A percentile compares a stretch with the other conserved stretches of the same genome.
These are phyloP conservation scores for Papiliotrema terrestris DNA, from an alignment of 1,284 basidiomycete species.

Conservation along the genomic window DNA sequence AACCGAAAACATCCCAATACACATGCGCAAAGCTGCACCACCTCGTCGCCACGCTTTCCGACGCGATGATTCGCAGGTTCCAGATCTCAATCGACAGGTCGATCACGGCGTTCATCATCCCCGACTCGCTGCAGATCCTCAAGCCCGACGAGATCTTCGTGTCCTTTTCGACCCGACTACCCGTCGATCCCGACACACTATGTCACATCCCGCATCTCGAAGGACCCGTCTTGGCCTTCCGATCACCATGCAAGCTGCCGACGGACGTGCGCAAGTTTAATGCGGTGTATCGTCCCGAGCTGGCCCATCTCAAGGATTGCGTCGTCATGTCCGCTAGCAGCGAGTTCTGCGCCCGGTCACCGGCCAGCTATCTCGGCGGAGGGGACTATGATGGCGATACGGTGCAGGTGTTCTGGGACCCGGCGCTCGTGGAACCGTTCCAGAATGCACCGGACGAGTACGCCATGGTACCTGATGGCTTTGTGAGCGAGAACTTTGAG, in stretches of 20 bases:
- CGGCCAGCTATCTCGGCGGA: constrained; percentile 37
- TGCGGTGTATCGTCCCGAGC: constrained; percentile 31
- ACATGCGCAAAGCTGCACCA: constrained; percentile 22
- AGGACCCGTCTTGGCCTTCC: constrained; percentile 27
- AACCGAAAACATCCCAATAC: constrained; percentile 17
- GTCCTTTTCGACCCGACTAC: constrained; percentile 17
- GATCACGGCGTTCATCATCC: constrained; percentile 36
- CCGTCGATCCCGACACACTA: constrained; percentile 19
- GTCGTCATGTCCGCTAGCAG: constrained; percentile 36
- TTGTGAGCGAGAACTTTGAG: constrained; percentile 33
- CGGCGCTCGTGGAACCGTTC: constrained; percentile 26
- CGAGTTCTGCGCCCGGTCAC: constrained; percentile 27
- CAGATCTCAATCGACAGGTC: constrained; percentile 27
- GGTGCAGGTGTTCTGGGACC: constrained; percentile 31
- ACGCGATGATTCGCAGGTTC: constrained; percentile 20
- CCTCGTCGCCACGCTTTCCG: constrained; percentile 17
- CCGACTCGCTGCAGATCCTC: constrained; percentile 29
- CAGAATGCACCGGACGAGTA: constrained; percentile 25
- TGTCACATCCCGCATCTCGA: constrained; percentile 23
- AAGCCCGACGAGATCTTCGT: constrained; percentile 36
- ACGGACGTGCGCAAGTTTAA: constrained; percentile 35
- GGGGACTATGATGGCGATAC: constrained; percentile 46
- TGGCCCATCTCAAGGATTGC: constrained; percentile 35
- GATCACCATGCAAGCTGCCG: constrained; percentile 41
- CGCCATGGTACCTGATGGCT: constrained; percentile 16